These are phyloP conservation scores for Haberlea rhodopensis DNA, from an alignment of 257 asterid genomes.

Conservation along the genomic window DNA sequence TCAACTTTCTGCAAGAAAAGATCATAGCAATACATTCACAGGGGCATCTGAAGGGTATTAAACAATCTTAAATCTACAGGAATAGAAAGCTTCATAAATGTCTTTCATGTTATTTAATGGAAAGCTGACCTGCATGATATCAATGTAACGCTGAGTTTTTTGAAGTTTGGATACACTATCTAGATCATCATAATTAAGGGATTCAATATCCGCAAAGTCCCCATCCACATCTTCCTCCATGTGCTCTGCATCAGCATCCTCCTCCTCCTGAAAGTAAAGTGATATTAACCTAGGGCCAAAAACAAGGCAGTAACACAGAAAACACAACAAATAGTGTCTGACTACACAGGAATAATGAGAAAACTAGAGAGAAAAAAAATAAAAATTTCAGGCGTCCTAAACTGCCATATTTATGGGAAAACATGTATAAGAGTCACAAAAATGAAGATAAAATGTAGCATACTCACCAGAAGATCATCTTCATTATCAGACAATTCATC, in stretches of 20 bases:
- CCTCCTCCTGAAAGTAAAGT: constrained; percentile 55
- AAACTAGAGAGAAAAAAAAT: constrained; percentile 7
- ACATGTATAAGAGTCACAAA: not conserved
- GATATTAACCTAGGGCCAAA: constrained; percentile 13
- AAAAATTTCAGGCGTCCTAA: constrained; percentile 7
- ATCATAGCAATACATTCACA: constrained; percentile 13
- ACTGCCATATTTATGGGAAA: not conserved
- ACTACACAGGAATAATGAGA: not conserved
- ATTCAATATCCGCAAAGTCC: constrained; percentile 87
- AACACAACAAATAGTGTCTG: constrained; percentile 9
- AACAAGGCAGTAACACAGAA: constrained; percentile 17
- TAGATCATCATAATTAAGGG: constrained; percentile 86
- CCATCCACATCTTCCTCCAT: constrained; percentile 94
- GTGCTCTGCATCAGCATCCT: constrained; percentile 49
- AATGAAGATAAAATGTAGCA: not conserved
- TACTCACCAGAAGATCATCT: constrained; percentile 70
- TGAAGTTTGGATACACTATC: constrained; percentile 92
- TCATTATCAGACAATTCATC: constrained; percentile 93
- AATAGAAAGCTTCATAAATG: constrained; percentile 31
- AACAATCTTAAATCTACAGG: constrained; percentile 26
- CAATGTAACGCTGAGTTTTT: constrained; percentile 65
- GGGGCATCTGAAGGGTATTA: constrained; percentile 7
- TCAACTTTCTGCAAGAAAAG: constrained; percentile 74
- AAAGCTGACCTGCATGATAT: constrained; percentile 71
- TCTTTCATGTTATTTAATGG: constrained; percentile 2